Base-by-base conservation (phyloP, 495 filamentous ascomycete species). In the Collariella sp. region DNA sequence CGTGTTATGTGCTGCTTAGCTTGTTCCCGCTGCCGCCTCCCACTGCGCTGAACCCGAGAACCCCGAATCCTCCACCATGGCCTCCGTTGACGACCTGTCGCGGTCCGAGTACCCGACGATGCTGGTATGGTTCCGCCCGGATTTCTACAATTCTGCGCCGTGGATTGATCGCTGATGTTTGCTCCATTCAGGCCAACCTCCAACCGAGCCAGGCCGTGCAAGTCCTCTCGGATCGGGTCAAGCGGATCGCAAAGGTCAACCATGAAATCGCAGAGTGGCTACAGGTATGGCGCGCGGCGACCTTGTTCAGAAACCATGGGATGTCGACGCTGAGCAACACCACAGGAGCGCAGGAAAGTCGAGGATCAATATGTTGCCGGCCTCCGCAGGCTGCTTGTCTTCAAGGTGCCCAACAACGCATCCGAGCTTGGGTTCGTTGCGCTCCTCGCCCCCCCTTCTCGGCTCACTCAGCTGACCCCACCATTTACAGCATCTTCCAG, bases 211-310 rank as follows among this genome's bases (percentile, higher is more conserved):
- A 93, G 73, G 91, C 94, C 50, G 89, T 91, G 29, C 79, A 79
- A 52, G 79, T 90, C 29, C 77, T 99, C 50, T 84, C 85, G 65
- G 91, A 97, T 66, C 88, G 94, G 59, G 80, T 97, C 64, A 86
- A 86, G 68, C 78, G 88, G 65, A 91, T 96, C 63, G 81, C 83
- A 54, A 87, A 83, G 66, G 75, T 95, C 76, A 96, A 99, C 73
- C 67, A 76, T 58, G 88, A 96, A 68, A 89, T 99, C 61, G 91
- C 93, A 61, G 91, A 97, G 71, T 99, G 91, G 87, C 78, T 99
- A 48, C 88, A 93, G 83, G 93, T 97, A 85, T 55, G 73, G 44
- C 42, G 29, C 56, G 20, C 51, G 44, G 24, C 46, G 42, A 3
- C 24, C 40, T 46, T 22, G 3, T n/a, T 38, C 7, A 18, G 10